A percentile compares a stretch with the other conserved stretches of the same genome.
phyloP scores from a whole-genome alignment of 768 basidiomycete species.

The Filobasidium floriforme region DNA sequence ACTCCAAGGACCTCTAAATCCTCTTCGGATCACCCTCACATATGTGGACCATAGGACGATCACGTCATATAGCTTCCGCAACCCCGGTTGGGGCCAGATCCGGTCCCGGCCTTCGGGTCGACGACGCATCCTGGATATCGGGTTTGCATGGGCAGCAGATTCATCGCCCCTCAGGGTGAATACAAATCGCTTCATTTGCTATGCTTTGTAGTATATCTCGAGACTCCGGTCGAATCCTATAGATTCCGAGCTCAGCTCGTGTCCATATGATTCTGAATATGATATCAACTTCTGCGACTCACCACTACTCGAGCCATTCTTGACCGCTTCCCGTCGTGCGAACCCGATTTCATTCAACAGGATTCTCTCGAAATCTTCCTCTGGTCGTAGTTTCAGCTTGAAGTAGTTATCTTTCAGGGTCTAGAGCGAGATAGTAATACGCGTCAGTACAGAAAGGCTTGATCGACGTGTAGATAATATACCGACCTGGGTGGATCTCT shows the following conservation, averaged over 20 bases:
- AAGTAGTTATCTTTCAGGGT: constrained; percentile 20
- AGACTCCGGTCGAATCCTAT: constrained; percentile 21
- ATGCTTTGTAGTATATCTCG: constrained; percentile 15
- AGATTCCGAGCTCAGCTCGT: not conserved
- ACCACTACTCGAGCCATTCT: constrained; percentile 14
- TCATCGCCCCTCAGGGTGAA: too few species aligned
- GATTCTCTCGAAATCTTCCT: constrained; percentile 22
- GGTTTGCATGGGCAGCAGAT: too few species aligned
- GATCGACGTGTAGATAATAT: not conserved
- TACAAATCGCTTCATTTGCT: too few species aligned
- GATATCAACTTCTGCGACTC: not conserved
- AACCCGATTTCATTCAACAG: constrained; percentile 27
- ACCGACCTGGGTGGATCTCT: constrained; percentile 19
- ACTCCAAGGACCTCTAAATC: too few species aligned
- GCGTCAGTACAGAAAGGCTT: not conserved
- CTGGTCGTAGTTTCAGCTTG: constrained; percentile 25
- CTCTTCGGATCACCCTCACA: too few species aligned
- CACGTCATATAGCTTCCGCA: too few species aligned
- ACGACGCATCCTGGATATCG: too few species aligned
- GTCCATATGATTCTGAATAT: too few species aligned
- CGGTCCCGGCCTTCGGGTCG: too few species aligned
- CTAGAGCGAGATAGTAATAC: not conserved
- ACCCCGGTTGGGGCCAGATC: too few species aligned
- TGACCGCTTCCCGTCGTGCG: constrained; percentile 13
- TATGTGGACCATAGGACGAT: too few species aligned